Conservation (phyloP, 805 yeast species). For the Cyberlindnera americana region DNA sequence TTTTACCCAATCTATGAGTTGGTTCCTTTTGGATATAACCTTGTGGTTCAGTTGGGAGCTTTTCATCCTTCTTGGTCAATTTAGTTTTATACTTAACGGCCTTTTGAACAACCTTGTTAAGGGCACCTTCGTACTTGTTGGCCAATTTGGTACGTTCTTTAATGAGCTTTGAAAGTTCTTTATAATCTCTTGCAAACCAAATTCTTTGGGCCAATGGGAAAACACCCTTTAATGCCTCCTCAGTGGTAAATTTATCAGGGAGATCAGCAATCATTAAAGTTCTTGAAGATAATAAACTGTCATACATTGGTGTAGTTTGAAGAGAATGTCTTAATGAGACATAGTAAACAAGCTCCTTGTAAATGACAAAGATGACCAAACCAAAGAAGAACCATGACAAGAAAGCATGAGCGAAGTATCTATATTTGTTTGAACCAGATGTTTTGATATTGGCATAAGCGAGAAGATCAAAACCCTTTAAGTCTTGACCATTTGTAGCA, state of each 20-base stretch:
- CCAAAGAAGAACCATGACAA: slow-evolving; percentile 74
- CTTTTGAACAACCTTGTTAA: slow-evolving; percentile 56
- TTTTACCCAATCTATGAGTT: slow-evolving; percentile 63
- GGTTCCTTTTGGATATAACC: slow-evolving; percentile 83
- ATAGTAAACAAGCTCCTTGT: slow-evolving; percentile 71
- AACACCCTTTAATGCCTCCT: slow-evolving; percentile 46
- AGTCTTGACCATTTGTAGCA: slow-evolving; percentile 60
- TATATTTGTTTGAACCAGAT: slow-evolving; percentile 43
- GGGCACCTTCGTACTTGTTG: slow-evolving; percentile 59
- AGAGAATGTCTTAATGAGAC: slow-evolving; percentile 67
- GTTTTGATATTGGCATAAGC: slow-evolving; percentile 56
- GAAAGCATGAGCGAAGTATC: slow-evolving; percentile 72
- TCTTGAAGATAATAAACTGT: slow-evolving; percentile 64
- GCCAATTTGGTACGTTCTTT: slow-evolving; percentile 63
- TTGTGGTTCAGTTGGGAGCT: slow-evolving; percentile 50
- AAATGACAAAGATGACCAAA: slow-evolving; percentile 57
- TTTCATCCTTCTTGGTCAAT: slow-evolving; percentile 53
- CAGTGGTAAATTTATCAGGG: slow-evolving; percentile 41
- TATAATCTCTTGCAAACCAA: slow-evolving; percentile 62
- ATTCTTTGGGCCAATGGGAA: slow-evolving; percentile 62
- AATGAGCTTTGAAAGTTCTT: slow-evolving; percentile 50
- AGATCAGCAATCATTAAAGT: slow-evolving; percentile 72
- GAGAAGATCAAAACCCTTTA: slow-evolving; percentile 59
- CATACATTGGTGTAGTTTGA: slow-evolving; percentile 70
- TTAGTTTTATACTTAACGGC: slow-evolving; percentile 55